Evolutionary conservation across 345 rosid genomes (phyloP).

Genomic region (Sonneratia caseolaris): DNA sequence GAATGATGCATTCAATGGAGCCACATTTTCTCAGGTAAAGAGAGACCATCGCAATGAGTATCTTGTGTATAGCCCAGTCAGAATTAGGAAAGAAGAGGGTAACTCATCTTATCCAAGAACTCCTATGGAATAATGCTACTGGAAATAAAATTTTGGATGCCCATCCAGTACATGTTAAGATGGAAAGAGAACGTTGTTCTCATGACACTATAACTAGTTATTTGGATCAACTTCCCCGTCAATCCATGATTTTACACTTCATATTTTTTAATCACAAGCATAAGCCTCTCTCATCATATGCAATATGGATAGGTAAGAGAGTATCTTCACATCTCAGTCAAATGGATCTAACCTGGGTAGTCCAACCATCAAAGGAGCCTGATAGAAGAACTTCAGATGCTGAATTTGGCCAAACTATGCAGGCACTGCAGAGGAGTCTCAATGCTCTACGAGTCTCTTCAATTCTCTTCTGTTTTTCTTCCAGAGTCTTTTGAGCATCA

Average conservation of each 20-base stretch:
- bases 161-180: neutral
- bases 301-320: neutral
- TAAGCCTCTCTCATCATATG: neutral
- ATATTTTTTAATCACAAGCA: neutral
- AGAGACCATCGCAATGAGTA: neutral
- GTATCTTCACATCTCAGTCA: neutral
- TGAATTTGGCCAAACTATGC: slow-evolving; percentile 75
- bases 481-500: slow-evolving; percentile 56
- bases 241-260: neutral
- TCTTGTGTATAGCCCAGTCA: neutral
- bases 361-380: slow-evolving; percentile 96
- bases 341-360: slow-evolving; percentile 55
- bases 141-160: neutral
- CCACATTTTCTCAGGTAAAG: neutral
- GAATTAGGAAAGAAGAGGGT: neutral
- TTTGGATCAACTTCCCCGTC: neutral
- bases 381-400: slow-evolving; percentile 75
- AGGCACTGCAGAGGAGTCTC: slow-evolving; percentile 50
- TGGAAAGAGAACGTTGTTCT: neutral
- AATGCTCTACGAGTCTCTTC: slow-evolving; percentile 58
- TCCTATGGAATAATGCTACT: neutral
- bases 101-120: too few species aligned
- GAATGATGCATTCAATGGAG: too few species aligned
- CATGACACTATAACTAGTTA: neutral
- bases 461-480: slow-evolving; percentile 63